Base-by-base conservation (phyloP, 73 alveolate genomes). In the Tetrahymena borealis region DNA sequence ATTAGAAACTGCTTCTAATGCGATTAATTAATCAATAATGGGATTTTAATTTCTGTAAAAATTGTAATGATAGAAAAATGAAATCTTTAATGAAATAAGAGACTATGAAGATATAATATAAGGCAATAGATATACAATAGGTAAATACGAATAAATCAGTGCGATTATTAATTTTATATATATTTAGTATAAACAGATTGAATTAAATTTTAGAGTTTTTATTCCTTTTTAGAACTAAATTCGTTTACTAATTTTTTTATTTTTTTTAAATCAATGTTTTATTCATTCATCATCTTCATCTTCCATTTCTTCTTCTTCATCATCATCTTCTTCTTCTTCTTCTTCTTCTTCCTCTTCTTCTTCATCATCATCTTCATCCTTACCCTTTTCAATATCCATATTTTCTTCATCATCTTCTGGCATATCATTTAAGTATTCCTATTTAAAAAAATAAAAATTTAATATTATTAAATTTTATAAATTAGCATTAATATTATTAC, bases 341-440 rank as follows among this genome's bases (percentile, higher is more conserved):
- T 60, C 38, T 1, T 60, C 85, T 60, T 60, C 85, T 60, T 18
- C 20, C 16, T 41, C 78, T 18, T 41, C 78, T 31, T 41, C 16
- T 18, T 41, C 78, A 41, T 41, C 78, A 18, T 41, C 78, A 18
- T 18, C 3, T 41, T 60, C 85, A 16, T 24, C 28, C 28, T 60
- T 35, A 10, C 10, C 35, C 28, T 43, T 35, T 9, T 43, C 79
- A 1, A n/a, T 35, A 1, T n/a, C 79, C 1, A 5, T 35, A 11
- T 40, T 32, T 40, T n/a, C 85, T 60, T 60, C 85, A 6, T 60
- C 85, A n/a, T 60, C 85, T 60, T 20, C 35, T 24, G 85, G 85
- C 85, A 60, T 60, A n/a, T 60, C 85, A 60, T 60, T 60, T 60
- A 60, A 60, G 85, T 60, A 60, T 60, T 60, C 85, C 85, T 60